These are phyloP conservation scores for Crithidia sp. DNA, from an alignment of 208 protist species.

Conservation along the genomic window DNA sequence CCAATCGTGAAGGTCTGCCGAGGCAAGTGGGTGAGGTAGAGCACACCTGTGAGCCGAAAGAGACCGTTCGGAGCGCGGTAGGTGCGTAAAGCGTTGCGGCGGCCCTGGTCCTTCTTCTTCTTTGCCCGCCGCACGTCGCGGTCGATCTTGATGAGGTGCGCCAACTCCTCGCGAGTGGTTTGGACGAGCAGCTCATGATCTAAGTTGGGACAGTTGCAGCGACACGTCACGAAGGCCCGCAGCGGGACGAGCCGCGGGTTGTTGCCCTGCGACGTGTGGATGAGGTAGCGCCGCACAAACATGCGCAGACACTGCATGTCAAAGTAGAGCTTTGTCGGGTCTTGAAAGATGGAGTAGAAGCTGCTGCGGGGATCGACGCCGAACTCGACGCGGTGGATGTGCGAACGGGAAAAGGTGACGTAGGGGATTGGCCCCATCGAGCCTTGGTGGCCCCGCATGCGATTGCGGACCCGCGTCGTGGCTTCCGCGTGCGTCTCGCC, in stretches of 20 bases:
- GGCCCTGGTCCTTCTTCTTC: slow-evolving; percentile 32
- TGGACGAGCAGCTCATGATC: slow-evolving; percentile 61
- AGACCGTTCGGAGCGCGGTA: slow-evolving; percentile 52
- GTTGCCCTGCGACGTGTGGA: slow-evolving; percentile 78
- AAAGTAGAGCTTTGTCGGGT: slow-evolving; percentile 53
- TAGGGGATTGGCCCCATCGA: slow-evolving; percentile 76
- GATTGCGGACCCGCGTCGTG: slow-evolving; percentile 30
- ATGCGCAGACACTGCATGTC: slow-evolving; percentile 89
- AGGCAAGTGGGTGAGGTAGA: slow-evolving; percentile 73
- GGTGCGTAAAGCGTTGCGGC: slow-evolving; percentile 33
- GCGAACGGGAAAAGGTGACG: slow-evolving; percentile 72
- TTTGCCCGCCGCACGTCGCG: slow-evolving; percentile 53
- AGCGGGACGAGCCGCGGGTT: slow-evolving; percentile 69
- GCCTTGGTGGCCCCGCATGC: slow-evolving; percentile 28
- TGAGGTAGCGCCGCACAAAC: slow-evolving; percentile 82
- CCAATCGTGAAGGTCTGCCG: slow-evolving; percentile 70
- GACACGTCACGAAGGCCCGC: slow-evolving; percentile 63
- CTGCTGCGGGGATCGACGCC: slow-evolving; percentile 49
- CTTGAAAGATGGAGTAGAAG: slow-evolving; percentile 71
- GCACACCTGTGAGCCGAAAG: slow-evolving; percentile 58
- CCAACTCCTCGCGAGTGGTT: slow-evolving; percentile 68
- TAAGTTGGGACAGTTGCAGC: slow-evolving; percentile 58
- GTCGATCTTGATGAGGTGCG: slow-evolving; percentile 67
- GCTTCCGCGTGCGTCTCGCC: slow-evolving; percentile 28
- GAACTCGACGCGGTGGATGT: slow-evolving; percentile 81